phyloP scores from a whole-genome alignment of 176 grass and related monocot species.

The Hyparrhenia diplandra region DNA sequence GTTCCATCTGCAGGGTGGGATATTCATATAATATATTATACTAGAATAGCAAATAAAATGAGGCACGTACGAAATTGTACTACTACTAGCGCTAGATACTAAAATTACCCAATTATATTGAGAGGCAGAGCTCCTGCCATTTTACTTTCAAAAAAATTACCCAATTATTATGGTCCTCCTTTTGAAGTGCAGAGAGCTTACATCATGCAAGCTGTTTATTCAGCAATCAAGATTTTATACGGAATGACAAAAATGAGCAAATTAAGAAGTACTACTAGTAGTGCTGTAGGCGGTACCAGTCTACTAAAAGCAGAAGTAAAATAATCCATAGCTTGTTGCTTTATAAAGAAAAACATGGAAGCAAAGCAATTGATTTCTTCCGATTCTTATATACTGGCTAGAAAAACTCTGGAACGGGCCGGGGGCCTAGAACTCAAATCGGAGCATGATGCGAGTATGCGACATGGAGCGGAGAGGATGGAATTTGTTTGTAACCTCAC shows the following conservation, averaged over 20 bases:
- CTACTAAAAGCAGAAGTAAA: background rate
- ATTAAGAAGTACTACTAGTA: background rate
- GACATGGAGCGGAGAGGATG: too few species aligned
- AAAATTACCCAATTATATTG: too few species aligned
- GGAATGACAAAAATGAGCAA: background rate
- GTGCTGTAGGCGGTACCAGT: background rate
- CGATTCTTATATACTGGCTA: background rate
- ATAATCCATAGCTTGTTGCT: slow-evolving; percentile 5
- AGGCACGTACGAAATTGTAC: background rate
- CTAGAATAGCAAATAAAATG: background rate
- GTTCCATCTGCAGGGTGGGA: background rate
- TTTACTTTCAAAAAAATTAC: too few species aligned
- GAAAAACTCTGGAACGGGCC: background rate
- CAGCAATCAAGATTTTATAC: background rate
- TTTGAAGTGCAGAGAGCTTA: background rate
- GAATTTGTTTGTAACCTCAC: background rate
- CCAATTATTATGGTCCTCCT: background rate
- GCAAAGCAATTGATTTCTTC: background rate
- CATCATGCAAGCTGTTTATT: background rate
- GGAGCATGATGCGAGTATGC: background rate
- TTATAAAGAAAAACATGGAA: background rate
- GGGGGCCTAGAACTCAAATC: background rate
- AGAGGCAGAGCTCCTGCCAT: too few species aligned
- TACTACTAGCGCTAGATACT: background rate
- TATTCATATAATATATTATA: background rate